Base-by-base conservation (phyloP, 176 grass and related monocot species). In the Oryza meyeriana region DNA sequence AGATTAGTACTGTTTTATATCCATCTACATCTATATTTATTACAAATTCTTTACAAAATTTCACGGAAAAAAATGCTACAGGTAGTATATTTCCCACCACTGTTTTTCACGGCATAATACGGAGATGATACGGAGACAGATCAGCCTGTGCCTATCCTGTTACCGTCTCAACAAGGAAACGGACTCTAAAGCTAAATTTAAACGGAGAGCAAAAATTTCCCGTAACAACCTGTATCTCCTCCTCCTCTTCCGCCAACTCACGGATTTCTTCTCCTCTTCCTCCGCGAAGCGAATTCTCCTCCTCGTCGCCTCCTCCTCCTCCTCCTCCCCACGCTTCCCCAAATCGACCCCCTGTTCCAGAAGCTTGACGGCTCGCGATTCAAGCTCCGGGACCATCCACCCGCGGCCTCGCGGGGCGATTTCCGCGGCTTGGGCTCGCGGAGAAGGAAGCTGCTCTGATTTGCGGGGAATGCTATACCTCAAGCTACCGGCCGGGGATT, bases 381-480 rank as follows among this genome's bases (percentile, higher is more conserved):
- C 32, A 27, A 69, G 63, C 20, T 34, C 50, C 48, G 71, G 39
- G 24, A 12, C 55, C 29, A 22, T 14, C 31, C 39, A n/a, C 28
- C 58, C 33, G 70, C 18, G 34, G 64, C 31, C 81, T 22, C 65
- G 79, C 18, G 64, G 29, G 47, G 18, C 16, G 50, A 55, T 55
- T 55, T 55, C 7, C 55, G 38, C 58, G 80, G 67, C 39, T 22
- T 6, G 68, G 17, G 27, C 6, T 38, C 0, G 20, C 52, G 52
- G 20, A 4, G n/a, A 22, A 2, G n/a, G 50, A 55, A 1, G 18
- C 55, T 25, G n/a, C 55, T 2, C 8, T 59, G 55, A 7, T 59
- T 59, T 38, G 81, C 62, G 77, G 82, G 79, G 88, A 92, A 92
- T 91, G 85, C 87, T 91, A 74, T 94, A 92, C 82, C 86, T 94